Evolutionary conservation across 2,329 filamentous ascomycete genomes (phyloP), one percentile per base, ranked within the genome.

Genomic region (Ascosphaera acerosa): DNA sequence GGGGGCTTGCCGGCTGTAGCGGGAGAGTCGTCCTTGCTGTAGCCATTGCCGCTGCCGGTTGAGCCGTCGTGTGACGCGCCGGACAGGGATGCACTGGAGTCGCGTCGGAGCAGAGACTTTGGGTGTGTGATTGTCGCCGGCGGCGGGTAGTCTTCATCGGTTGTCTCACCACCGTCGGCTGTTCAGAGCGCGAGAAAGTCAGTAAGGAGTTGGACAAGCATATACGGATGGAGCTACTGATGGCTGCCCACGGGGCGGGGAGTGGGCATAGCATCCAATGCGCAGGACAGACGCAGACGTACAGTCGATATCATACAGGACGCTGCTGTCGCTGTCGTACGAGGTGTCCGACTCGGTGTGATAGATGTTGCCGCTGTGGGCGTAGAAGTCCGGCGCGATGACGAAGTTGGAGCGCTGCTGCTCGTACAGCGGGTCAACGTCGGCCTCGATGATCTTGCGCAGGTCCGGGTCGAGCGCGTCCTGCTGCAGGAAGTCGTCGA

Each of bases 401-500:
- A 49, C 53, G 25, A 54, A 42, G 9, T 23, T 12, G 9, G 20
- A 12, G 7, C 20, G 7, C 9, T 12, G 20, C 20, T 23, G 20
- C 30, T 54, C 49, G 36, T 36, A 28, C 10, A 20, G 18, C 3
- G 32, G 19, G n/a, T 51, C 44, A 27, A 55, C 54, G 38, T 77
- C 69, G 38, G 65, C 61, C 45, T 81, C 74, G 38, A 82, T 73
- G 52, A 77, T 70, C 26, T 66, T 64, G 38, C 74, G 72, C 43
- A 84, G 69, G 32, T 62, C 61, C 4, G 74, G 71, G 41, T 80
- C 75, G 4, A 84, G 58, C 10, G 66, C 62, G 44, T 68, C 73
- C 49, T 81, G 74, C 31, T 75, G 68, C 34, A 82, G 59, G 48
- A 84, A 84, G 35, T 84, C 70, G 45, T 81, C 70, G 1, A 76